Conservation (phyloP, 1,284 basidiomycete genomes). For the Irpex sp. region DNA sequence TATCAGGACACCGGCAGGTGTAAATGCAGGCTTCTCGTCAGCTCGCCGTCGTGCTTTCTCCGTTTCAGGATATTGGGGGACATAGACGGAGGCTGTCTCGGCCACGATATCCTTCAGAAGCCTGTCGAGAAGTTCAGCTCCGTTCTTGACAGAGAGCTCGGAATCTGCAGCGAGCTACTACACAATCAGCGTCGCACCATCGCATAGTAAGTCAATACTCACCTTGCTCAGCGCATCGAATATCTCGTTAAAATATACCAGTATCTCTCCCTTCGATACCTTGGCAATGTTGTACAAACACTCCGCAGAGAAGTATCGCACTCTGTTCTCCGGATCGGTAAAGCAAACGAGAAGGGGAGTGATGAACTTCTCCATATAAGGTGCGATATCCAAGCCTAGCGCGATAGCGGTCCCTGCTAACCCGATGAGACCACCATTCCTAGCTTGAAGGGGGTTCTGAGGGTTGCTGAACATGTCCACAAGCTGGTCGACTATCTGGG, state of each 20-base stretch:
- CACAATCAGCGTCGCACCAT: background rate
- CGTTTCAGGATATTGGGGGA: constrained; percentile 82
- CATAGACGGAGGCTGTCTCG: constrained; percentile 92
- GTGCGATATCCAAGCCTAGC: constrained; percentile 86
- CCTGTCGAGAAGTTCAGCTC: constrained; percentile 95
- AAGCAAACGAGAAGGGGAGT: constrained; percentile 92
- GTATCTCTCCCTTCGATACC: constrained; percentile 94
- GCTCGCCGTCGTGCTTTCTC: constrained; percentile 53
- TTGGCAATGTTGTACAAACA: constrained; percentile 98
- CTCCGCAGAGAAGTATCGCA: constrained; percentile 96
- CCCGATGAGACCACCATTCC: constrained; percentile 95
- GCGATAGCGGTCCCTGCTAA: constrained; percentile 96
- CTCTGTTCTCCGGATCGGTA: constrained; percentile 89
- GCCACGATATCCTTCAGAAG: constrained; percentile 97
- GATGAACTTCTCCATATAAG: constrained; percentile 92
- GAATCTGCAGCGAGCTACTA: constrained; percentile 90
- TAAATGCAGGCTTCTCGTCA: constrained; percentile 26
- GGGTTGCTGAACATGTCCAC: constrained; percentile 86
- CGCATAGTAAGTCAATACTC: constrained; percentile 20
- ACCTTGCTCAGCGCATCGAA: constrained; percentile 98
- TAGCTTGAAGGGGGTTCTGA: constrained; percentile 78
- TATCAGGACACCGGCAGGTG: constrained; percentile 45
- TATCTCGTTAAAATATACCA: constrained; percentile 97
- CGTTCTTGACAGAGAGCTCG: constrained; percentile 96
- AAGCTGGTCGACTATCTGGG: constrained; percentile 89